A percentile compares a stretch with the other conserved stretches of the same genome.
Conservation (phyloP, 176 grass and related monocot species). For the Thinopyrum elongatum region DNA sequence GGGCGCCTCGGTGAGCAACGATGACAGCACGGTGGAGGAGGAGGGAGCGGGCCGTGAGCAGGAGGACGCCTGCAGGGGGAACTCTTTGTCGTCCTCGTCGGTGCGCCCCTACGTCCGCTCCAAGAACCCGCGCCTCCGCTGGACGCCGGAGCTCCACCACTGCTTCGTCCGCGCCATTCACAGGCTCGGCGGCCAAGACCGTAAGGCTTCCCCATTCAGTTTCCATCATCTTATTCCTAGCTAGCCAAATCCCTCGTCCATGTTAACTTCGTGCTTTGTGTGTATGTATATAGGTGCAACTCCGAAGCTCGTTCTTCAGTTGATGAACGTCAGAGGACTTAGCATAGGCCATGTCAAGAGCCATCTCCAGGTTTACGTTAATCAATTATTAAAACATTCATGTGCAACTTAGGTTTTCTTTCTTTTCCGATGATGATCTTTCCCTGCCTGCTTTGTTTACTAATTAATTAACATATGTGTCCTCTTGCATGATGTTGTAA, state of each 20-base stretch:
- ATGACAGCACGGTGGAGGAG: slow-evolving; percentile 65
- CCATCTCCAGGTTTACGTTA: slow-evolving; percentile 57
- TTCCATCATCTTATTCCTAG: background rate
- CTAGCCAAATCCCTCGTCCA: background rate
- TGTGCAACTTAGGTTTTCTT: background rate
- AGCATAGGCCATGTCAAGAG: slow-evolving; percentile 88
- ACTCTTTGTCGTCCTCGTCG: background rate
- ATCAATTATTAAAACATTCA: background rate
- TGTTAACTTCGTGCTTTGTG: background rate
- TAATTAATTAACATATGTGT: background rate
- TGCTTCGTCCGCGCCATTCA: slow-evolving; percentile 63
- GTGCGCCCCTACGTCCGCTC: slow-evolving; percentile 63
- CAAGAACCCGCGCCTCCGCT: slow-evolving; percentile 78
- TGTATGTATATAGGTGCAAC: slow-evolving; percentile 40
- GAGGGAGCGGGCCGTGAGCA: background rate
- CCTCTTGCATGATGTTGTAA: background rate
- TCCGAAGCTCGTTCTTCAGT: slow-evolving; percentile 69
- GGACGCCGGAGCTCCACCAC: slow-evolving; percentile 72
- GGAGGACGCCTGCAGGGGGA: background rate
- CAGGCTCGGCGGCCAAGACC: slow-evolving; percentile 70
- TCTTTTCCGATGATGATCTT: background rate
- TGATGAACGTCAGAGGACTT: slow-evolving; percentile 76
- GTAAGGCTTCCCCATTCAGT: slow-evolving; percentile 20
- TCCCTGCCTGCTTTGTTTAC: background rate
- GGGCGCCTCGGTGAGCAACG: slow-evolving; percentile 32